Evolutionary conservation across 495 filamentous ascomycete species (phyloP).

Genomic region (Annulohypoxylon nitens): DNA sequence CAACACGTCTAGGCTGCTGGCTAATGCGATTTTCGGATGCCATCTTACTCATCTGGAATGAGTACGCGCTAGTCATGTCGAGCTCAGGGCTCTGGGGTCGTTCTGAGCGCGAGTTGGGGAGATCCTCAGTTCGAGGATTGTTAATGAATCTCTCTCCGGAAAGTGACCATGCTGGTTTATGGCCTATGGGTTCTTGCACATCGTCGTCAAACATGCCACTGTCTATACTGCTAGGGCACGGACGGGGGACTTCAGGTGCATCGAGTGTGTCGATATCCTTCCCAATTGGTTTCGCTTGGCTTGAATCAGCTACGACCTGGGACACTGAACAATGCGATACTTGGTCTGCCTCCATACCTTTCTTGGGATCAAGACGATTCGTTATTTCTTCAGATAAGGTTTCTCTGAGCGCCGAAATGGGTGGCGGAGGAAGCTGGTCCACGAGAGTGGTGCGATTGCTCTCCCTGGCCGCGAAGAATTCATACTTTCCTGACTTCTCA

Average conservation of each 20-base stretch:
- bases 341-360: neutral
- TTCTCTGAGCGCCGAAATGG: constrained; percentile 38
- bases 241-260: neutral
- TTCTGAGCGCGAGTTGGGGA: constrained; percentile 12
- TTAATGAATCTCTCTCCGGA: constrained; percentile 51
- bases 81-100: constrained; percentile 42
- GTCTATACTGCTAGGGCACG: neutral
- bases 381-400: constrained; percentile 16
- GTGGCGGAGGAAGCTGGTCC: constrained; percentile 20
- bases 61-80: constrained; percentile 59
- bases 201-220: constrained; percentile 21
- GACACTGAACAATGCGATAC: constrained; percentile 1
- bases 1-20: constrained; percentile 35
- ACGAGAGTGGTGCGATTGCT: constrained; percentile 44
- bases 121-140: constrained; percentile 42
- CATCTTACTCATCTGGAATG: constrained; percentile 55
- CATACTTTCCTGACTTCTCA: constrained; percentile 54
- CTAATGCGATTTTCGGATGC: constrained; percentile 26
- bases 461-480: constrained; percentile 58
- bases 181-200: constrained; percentile 33
- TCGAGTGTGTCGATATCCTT: neutral
- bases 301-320: neutral
- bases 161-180: constrained; percentile 27
- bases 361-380: neutral
- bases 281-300: neutral